Evolutionary conservation across 2,329 filamentous ascomycete genomes (phyloP).

Genomic region (Epicoccum sorghinum): DNA sequence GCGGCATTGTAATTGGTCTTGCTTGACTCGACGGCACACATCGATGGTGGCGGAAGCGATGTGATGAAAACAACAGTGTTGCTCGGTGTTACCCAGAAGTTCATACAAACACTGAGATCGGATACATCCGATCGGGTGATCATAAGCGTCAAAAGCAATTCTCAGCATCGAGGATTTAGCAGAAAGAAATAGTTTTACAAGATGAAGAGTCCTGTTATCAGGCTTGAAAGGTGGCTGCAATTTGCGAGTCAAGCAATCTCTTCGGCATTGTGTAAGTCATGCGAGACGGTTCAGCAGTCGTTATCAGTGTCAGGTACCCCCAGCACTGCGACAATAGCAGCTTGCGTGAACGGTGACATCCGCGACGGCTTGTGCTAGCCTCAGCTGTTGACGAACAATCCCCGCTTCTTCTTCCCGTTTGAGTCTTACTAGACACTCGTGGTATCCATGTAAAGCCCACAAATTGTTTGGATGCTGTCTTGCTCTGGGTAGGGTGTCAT

Average conservation of each 20-base stretch:
- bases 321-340: constrained; percentile 59
- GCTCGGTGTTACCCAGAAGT: constrained; percentile 1
- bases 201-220: neutral
- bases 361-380: constrained; percentile 60
- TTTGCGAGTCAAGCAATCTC: neutral
- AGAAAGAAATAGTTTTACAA: neutral
- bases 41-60: neutral
- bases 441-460: constrained; percentile 75
- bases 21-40: neutral
- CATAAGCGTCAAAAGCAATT: too few relatives aligned
- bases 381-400: constrained; percentile 58
- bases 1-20: constrained; percentile 9
- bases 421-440: constrained; percentile 69
- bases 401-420: constrained; percentile 57
- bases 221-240: too few relatives aligned
- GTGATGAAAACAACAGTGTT: constrained; percentile 7
- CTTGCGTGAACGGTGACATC: constrained; percentile 65
- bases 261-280: neutral
- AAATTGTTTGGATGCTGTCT: constrained; percentile 74
- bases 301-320: neutral
- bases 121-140: too few relatives aligned
- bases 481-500: constrained; percentile 65
- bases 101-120: neutral
- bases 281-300: neutral
- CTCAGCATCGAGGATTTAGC: neutral